phyloP scores from a whole-genome alignment of 192 early-diverging fungal species.

The Powellomyces hirtus region DNA sequence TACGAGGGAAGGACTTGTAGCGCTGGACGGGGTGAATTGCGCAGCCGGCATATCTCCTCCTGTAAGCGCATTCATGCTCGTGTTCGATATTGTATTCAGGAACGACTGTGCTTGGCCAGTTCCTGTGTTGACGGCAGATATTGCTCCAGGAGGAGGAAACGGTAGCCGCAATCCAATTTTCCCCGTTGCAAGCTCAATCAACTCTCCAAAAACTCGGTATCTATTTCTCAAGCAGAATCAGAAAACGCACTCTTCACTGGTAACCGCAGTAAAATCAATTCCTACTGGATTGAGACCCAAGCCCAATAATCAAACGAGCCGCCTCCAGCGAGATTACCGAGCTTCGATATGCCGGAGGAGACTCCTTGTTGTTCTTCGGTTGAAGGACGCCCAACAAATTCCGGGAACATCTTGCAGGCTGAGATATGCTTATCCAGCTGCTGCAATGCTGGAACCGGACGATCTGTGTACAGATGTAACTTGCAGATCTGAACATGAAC shows the following conservation, averaged over 20 bases:
- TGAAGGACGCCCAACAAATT: conserved; percentile 39
- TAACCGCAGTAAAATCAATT: neutral
- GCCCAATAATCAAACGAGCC: conserved; percentile 85
- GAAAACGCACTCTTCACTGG: neutral
- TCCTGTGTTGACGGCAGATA: conserved; percentile 2
- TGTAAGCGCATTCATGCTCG: conserved; percentile 26
- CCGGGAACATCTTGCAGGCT: conserved; percentile 58
- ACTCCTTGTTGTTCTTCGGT: neutral
- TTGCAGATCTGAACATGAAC: conserved; percentile 63
- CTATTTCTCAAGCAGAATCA: conserved; percentile 16
- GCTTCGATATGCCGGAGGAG: conserved; percentile 26
- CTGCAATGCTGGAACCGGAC: conserved; percentile 63
- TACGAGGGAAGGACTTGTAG: conserved; percentile 62
- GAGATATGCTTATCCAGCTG: conserved; percentile 70
- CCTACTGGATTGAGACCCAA: conserved; percentile 77
- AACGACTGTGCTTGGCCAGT: conserved; percentile 10
- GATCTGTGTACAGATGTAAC: conserved; percentile 67
- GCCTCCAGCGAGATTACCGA: conserved; percentile 49
- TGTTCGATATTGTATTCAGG: conserved; percentile 30
- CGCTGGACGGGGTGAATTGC: conserved; percentile 39
- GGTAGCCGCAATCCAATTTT: conserved; percentile 69
- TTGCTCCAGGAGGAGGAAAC: conserved; percentile 51
- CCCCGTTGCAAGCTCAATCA: conserved; percentile 63
- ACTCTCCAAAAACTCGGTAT: conserved; percentile 75
- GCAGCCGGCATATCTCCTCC: conserved; percentile 31